phyloP scores from a whole-genome alignment of 495 filamentous ascomycete genomes.

The Echria macrotheca region DNA sequence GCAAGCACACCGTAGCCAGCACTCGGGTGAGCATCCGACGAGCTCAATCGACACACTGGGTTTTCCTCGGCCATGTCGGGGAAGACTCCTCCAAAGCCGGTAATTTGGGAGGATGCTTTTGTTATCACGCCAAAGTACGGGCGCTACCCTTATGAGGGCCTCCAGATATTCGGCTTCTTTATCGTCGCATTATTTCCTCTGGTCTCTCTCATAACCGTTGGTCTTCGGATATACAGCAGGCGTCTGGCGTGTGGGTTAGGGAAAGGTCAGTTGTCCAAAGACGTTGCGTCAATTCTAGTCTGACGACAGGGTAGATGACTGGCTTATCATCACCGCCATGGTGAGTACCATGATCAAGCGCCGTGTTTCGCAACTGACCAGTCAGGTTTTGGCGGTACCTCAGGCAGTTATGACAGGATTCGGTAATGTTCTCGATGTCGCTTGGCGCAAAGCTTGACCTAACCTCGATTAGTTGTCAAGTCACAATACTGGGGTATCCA shows the following conservation, averaged over 20 bases:
- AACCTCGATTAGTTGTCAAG: neutral
- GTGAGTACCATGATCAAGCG: slow-evolving; percentile 10
- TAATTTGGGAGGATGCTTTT: slow-evolving; percentile 6
- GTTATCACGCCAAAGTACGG: slow-evolving; percentile 8
- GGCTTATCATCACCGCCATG: slow-evolving; percentile 36
- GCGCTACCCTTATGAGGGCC: slow-evolving; percentile 15
- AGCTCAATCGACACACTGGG: no score
- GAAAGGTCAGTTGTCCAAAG: slow-evolving; percentile 21
- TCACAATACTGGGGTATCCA: slow-evolving; percentile 44
- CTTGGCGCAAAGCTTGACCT: neutral
- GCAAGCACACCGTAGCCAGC: no score
- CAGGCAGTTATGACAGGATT: slow-evolving; percentile 32
- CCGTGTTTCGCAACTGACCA: neutral
- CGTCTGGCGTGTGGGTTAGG: slow-evolving; percentile 25
- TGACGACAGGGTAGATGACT: no score
- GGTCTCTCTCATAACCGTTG: slow-evolving; percentile 31
- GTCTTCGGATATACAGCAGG: slow-evolving; percentile 37
- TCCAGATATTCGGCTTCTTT: slow-evolving; percentile 36
- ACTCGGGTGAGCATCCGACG: no score
- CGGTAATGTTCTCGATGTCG: slow-evolving; percentile 15
- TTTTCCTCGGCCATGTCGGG: no score
- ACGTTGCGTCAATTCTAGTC: no score
- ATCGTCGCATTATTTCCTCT: slow-evolving; percentile 36
- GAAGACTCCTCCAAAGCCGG: neutral
- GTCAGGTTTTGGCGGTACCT: slow-evolving; percentile 26